Evolutionary conservation across 441 rosid genomes (phyloP).

Genomic region (Metrosideros polymorpha): DNA sequence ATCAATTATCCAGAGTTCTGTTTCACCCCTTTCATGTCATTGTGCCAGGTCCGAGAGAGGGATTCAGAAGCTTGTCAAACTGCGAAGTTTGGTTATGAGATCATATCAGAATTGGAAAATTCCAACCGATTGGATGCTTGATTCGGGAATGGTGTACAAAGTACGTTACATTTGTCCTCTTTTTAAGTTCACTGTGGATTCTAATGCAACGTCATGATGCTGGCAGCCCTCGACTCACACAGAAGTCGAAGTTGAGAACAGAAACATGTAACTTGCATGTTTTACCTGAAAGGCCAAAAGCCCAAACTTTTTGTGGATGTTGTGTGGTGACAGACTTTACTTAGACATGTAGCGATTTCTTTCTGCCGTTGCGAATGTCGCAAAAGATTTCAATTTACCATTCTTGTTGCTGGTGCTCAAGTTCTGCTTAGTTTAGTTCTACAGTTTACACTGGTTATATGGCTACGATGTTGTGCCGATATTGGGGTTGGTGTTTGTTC

Average conservation of each 20-base stretch:
- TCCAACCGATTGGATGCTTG: conserved; percentile 91
- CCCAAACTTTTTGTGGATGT: not conserved
- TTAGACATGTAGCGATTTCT: not conserved
- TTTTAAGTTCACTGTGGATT: not conserved
- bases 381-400: not conserved
- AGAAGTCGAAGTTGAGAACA: not conserved
- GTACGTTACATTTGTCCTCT: conserved; percentile 14
- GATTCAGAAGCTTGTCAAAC: conserved; percentile 48
- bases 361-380: not conserved
- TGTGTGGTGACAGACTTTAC: not conserved
- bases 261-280: not conserved
- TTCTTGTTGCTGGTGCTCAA: not conserved
- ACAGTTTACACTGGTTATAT: not conserved
- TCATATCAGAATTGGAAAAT: conserved; percentile 59
- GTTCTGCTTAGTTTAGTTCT: not conserved
- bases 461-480: not conserved
- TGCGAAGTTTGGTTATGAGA: conserved; percentile 45
- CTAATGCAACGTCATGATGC: not conserved
- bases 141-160: conserved; percentile 58
- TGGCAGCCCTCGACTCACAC: not conserved
- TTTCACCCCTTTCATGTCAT: not conserved
- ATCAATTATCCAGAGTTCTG: not conserved
- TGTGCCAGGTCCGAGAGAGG: conserved; percentile 61
- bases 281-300: not conserved
- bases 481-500: not conserved